Conservation (phyloP, 2,329 filamentous ascomycete genomes). For the Cladophialophora exuberans region DNA sequence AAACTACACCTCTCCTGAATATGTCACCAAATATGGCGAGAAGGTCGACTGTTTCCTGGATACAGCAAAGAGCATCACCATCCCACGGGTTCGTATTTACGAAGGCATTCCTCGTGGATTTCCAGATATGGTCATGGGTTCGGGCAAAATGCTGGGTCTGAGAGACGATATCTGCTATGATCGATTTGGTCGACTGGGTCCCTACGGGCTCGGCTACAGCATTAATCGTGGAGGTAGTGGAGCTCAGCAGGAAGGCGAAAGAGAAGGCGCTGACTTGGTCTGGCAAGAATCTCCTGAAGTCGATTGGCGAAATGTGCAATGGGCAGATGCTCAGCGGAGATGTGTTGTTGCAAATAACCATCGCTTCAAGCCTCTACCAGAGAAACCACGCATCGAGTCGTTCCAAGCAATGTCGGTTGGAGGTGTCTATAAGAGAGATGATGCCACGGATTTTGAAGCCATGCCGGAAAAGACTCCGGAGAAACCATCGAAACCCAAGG, state of each 20-base stretch:
- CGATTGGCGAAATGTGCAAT: constrained; percentile 76
- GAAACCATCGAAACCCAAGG: constrained; percentile 32
- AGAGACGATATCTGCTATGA: constrained; percentile 91
- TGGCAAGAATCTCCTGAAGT: constrained; percentile 74
- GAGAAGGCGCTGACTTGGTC: constrained; percentile 75
- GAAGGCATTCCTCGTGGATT: constrained; percentile 80
- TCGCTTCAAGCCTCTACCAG: constrained; percentile 61
- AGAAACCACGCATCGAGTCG: constrained; percentile 39
- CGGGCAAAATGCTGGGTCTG: constrained; percentile 77
- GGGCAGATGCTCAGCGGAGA: constrained; percentile 75
- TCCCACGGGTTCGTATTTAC: constrained; percentile 74
- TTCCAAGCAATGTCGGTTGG: constrained; percentile 36
- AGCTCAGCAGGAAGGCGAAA: constrained; percentile 81
- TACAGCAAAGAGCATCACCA: constrained; percentile 61
- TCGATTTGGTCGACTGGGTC: constrained; percentile 81
- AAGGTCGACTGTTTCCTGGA: constrained; percentile 81
- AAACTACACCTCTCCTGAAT: constrained; percentile 61
- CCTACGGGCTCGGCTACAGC: constrained; percentile 89
- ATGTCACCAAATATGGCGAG: constrained; percentile 59
- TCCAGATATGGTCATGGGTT: constrained; percentile 83
- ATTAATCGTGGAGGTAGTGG: constrained; percentile 77
- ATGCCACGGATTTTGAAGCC: constrained; percentile 7
- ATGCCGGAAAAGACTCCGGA: constrained; percentile 4
- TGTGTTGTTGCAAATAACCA: constrained; percentile 72
- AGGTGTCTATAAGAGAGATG: constrained; percentile 19